Conservation (phyloP, 495 filamentous ascomycete genomes). For the Annulohypoxylon stygium region DNA sequence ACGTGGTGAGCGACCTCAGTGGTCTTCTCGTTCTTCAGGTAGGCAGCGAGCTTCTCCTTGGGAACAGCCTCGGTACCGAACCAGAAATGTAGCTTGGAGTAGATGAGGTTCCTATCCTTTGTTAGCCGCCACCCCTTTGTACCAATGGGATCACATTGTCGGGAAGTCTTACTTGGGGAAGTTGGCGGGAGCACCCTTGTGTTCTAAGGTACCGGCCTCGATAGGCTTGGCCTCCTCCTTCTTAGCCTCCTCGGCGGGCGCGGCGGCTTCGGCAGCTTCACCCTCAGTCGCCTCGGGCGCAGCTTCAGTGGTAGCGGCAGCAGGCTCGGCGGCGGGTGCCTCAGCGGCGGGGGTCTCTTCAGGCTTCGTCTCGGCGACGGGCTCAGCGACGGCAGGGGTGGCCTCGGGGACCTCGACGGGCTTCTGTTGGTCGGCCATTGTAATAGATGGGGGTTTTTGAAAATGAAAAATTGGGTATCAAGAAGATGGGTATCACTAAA, state of each 20-base stretch:
- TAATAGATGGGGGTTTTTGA: constrained; percentile 52
- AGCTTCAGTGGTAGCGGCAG: constrained; percentile 60
- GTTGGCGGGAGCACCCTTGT: constrained; percentile 84
- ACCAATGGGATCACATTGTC: neutral
- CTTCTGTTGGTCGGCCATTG: constrained; percentile 65
- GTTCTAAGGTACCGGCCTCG: constrained; percentile 80
- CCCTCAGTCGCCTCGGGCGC: constrained; percentile 66
- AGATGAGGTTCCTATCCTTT: constrained; percentile 59
- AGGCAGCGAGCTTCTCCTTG: constrained; percentile 76
- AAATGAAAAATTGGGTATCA: constrained; percentile 61
- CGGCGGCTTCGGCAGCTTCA: constrained; percentile 49
- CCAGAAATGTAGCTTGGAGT: constrained; percentile 80
- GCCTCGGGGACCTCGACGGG: constrained; percentile 60
- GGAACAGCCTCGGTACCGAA: constrained; percentile 86
- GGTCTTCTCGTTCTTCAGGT: constrained; percentile 89
- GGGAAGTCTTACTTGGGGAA: constrained; percentile 84
- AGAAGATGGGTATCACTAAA: constrained; percentile 62
- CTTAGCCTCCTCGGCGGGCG: constrained; percentile 58
- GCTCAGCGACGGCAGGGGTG: constrained; percentile 57
- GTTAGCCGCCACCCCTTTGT: constrained; percentile 42
- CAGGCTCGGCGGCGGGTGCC: constrained; percentile 56
- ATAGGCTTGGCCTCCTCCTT: constrained; percentile 74
- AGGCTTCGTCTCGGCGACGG: constrained; percentile 60
- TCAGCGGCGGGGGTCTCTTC: constrained; percentile 56
- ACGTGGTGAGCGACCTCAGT: constrained; percentile 79